Base-by-base conservation (phyloP, 805 yeast species). In the Nakazawaea peltata region DNA sequence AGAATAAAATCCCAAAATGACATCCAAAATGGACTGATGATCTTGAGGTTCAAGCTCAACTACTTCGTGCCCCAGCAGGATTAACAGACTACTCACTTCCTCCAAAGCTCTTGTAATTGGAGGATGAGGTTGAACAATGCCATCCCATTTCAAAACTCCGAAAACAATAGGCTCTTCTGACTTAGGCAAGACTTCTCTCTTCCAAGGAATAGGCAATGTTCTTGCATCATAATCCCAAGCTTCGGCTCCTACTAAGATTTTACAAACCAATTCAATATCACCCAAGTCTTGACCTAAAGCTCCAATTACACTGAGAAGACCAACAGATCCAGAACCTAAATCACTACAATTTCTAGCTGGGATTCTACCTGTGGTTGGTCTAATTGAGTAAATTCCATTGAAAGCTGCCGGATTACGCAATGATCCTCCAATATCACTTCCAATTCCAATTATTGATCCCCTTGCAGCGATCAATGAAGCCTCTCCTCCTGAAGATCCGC, bases 361-460 rank as follows among this genome's bases (percentile, higher is more conserved):
- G 35, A 73, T 54, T 36, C 80, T 59, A 14, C 65, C 66, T 12
- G 62, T 57, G n/a, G 77, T 62, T 30, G 73, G 67, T 42, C 69
- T 63, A 29, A 74, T 47, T 18, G 74, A 63, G 57, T 65, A 71
- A 32, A 62, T 50, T 14, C 78, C 77, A 31, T 63, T 54, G 48
- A 69, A 71, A 7, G 69, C 72, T 2, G 77, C 72, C 2, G 80
- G 80, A 18, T 59, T 53, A 19, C 80, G 62, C 29, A 73, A 71
- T 2, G 74, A 67, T 0, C 82, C 82, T 33, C 82, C 82, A 39
- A 76, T 71, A 45, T 76, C 82, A 12, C 78, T 69, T 10, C 83
- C 82, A 33, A 74, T 57, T 3, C 81, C 86, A 26, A 75, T 43
- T 2, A 70, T 65, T 10, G 80, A 67, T 1, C 57, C 66, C 8